phyloP scores from a whole-genome alignment of 2,329 filamentous ascomycete species.

The Fusarium duplospermum region DNA sequence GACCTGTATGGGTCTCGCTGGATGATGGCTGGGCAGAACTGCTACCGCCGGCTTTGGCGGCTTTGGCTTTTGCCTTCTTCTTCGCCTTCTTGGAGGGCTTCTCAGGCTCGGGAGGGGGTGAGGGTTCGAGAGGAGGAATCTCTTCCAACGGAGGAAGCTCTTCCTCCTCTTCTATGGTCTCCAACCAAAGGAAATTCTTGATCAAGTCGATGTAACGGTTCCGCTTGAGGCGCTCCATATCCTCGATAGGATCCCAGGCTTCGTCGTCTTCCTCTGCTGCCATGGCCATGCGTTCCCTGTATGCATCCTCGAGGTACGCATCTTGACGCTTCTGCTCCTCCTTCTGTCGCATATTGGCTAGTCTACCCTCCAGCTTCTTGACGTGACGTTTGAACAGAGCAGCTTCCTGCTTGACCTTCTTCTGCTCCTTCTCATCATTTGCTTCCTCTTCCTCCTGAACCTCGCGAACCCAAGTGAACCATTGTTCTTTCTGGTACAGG shows the following conservation, averaged over 20 bases:
- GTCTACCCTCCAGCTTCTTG: conserved; percentile 39
- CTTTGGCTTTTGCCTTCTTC: conserved; percentile 34
- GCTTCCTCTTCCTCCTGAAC: conserved; percentile 40
- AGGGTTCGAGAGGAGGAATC: background rate
- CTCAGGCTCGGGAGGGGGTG: background rate
- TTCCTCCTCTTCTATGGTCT: background rate
- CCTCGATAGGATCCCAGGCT: conserved; percentile 45
- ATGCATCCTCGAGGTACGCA: conserved; percentile 44
- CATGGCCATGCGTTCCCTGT: conserved; percentile 36
- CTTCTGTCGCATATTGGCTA: conserved; percentile 30
- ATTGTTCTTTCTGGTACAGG: conserved; percentile 39
- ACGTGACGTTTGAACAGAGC: conserved; percentile 42
- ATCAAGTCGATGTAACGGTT: conserved; percentile 45
- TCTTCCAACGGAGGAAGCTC: background rate
- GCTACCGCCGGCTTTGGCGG: background rate
- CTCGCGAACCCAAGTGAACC: conserved; percentile 42
- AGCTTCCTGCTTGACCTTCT: conserved; percentile 45
- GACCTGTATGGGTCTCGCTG: background rate
- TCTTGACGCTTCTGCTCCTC: conserved; percentile 45
- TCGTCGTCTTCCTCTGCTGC: conserved; percentile 36
- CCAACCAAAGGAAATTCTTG: conserved; percentile 46
- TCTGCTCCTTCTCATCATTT: conserved; percentile 43
- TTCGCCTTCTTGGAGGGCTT: conserved; percentile 23
- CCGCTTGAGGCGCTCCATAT: conserved; percentile 38
- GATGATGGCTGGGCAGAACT: background rate